A percentile compares a stretch with the other conserved stretches of the same genome.
phyloP scores from a whole-genome alignment of 768 basidiomycete genomes.

The Polyporus arcularius region DNA sequence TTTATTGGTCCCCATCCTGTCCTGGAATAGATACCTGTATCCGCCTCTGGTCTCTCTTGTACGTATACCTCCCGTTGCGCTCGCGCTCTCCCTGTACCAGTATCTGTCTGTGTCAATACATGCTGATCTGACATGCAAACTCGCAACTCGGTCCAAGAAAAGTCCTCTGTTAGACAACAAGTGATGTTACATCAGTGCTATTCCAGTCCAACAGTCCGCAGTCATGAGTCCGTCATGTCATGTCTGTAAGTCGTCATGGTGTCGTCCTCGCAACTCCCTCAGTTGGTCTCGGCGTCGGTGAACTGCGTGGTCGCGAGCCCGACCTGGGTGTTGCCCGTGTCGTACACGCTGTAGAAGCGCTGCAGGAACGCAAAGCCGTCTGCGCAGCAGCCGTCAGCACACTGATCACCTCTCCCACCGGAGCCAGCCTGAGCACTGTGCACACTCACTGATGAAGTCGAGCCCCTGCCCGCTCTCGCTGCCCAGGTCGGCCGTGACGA shows the following conservation, averaged over 20 bases:
- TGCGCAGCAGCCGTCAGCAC: constrained; percentile 22
- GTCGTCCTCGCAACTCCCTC: not conserved
- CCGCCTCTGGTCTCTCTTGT: not conserved
- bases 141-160: too few species aligned
- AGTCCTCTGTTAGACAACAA: too few species aligned
- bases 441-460: constrained; percentile 59
- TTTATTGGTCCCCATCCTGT: not conserved
- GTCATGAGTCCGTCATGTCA: not conserved
- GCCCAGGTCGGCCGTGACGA: constrained; percentile 58
- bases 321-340: constrained; percentile 34
- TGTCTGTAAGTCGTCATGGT: not conserved
- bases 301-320: constrained; percentile 36
- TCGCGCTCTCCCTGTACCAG: not conserved
- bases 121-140: too few species aligned
- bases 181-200: too few species aligned
- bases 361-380: constrained; percentile 62
- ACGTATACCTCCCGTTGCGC: not conserved
- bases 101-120: too few species aligned
- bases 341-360: constrained; percentile 55
- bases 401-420: not conserved
- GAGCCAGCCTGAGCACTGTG: not conserved
- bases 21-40: constrained; percentile 6
- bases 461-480: constrained; percentile 53
- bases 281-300: constrained; percentile 36
- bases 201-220: not conserved